Evolutionary conservation across 352 stramenopile species (phyloP).

Genomic region (Pseudoperonospora humuli): DNA sequence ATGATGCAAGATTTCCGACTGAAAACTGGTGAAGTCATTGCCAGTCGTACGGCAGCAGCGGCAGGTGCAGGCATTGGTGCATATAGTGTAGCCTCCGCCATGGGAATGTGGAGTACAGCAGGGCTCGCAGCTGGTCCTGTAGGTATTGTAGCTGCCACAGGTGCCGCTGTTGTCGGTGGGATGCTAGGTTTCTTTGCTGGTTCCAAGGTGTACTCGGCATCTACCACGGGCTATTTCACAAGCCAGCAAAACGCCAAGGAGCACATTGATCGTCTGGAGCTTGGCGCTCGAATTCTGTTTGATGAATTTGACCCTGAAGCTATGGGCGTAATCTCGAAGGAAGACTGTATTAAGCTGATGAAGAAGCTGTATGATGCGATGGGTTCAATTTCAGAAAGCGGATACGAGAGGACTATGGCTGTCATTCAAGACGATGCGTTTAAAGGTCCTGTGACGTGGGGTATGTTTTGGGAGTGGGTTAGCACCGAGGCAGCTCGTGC

Average conservation of each 20-base stretch:
- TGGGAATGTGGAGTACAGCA: constrained; percentile 79
- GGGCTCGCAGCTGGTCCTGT: constrained; percentile 62
- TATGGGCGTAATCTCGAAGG: constrained; percentile 55
- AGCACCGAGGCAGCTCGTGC: constrained; percentile 67
- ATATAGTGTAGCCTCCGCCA: constrained; percentile 58
- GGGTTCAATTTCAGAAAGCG: constrained; percentile 54
- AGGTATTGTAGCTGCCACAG: constrained; percentile 66
- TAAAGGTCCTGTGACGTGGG: constrained; percentile 65
- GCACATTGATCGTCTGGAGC: constrained; percentile 77
- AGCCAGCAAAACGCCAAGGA: constrained; percentile 72
- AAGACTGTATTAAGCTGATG: constrained; percentile 68
- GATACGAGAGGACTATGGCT: constrained; percentile 48
- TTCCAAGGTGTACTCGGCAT: constrained; percentile 66
- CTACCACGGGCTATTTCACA: constrained; percentile 66
- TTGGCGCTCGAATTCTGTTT: constrained; percentile 76
- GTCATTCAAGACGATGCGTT: constrained; percentile 56
- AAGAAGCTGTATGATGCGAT: constrained; percentile 67
- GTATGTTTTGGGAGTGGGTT: constrained; percentile 85
- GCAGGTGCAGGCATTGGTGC: constrained; percentile 65
- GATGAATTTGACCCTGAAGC: constrained; percentile 69
- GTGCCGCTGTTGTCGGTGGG: constrained; percentile 70
- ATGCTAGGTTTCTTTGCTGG: constrained; percentile 82
- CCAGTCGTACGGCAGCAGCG: constrained; percentile 61
- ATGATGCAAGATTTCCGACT: constrained; percentile 80
- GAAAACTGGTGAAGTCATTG: constrained; percentile 77